These are phyloP conservation scores for Salvia splendens DNA, from an alignment of 257 asterid genomes.

Conservation along the genomic window DNA sequence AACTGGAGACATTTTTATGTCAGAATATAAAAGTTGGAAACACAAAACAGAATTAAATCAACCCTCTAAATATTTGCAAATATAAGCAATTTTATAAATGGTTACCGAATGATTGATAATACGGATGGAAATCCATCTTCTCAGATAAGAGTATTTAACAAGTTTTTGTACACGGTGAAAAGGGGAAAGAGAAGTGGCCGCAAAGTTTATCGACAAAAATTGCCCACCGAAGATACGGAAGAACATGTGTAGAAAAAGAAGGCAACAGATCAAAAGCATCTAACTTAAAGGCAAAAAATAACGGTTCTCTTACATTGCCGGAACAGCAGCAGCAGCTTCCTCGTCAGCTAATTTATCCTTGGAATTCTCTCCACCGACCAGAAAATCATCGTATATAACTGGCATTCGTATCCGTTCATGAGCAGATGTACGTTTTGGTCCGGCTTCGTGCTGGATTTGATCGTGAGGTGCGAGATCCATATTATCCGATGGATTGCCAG, in stretches of 20 bases:
- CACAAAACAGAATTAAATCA: too few species aligned
- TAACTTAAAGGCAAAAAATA: background rate
- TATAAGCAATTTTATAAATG: too few species aligned
- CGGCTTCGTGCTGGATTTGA: conserved; percentile 39
- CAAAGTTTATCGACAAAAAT: background rate
- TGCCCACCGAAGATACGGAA: background rate
- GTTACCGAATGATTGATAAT: background rate
- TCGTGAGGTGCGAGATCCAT: conserved; percentile 31
- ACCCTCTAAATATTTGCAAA: too few species aligned
- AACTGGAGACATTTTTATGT: too few species aligned
- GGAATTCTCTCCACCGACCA: conserved; percentile 45
- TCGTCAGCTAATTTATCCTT: conserved; percentile 33
- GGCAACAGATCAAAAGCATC: background rate
- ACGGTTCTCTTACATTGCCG: background rate
- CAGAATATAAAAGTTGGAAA: too few species aligned
- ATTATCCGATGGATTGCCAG: conserved; percentile 33
- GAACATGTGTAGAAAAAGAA: background rate
- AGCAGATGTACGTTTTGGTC: conserved; percentile 50
- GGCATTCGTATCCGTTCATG: conserved; percentile 75
- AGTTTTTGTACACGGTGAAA: background rate
- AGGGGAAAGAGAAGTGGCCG: background rate
- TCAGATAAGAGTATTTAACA: background rate
- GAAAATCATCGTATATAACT: conserved; percentile 75
- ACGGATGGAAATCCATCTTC: background rate
- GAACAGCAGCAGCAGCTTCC: background rate